Evolutionary conservation across 2,329 filamentous ascomycete genomes (phyloP).

Genomic region (Emericellopsis atlantica): DNA sequence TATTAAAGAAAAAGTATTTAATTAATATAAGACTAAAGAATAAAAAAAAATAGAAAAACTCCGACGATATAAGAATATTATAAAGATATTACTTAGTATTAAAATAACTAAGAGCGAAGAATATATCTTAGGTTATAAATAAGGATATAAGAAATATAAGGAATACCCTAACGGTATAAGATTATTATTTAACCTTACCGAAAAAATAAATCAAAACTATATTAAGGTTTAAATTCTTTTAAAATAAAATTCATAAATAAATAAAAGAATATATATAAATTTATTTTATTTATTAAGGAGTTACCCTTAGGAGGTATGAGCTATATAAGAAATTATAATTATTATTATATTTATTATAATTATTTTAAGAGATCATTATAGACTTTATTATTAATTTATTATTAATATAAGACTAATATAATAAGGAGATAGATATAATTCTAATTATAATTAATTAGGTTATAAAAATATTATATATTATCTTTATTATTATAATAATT

Average conservation of each 20-base stretch:
- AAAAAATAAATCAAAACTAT: slow-evolving; percentile 1
- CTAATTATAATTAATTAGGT: not conserved
- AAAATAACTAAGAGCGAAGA: no score
- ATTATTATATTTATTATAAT: no score
- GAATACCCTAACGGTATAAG: no score
- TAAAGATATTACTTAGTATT: no score
- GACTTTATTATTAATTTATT: not conserved
- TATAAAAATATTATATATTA: not conserved
- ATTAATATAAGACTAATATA: not conserved
- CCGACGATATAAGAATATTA: no score
- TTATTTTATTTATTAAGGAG: not conserved
- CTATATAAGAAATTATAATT: no score
- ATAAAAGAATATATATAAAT: not conserved
- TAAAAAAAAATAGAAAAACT: no score
- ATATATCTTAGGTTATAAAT: no score
- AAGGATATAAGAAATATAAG: no score
- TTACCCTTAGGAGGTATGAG: no score
- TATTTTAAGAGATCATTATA: not conserved
- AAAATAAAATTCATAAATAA: not conserved
- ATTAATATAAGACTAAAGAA: no score
- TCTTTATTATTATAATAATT: not conserved
- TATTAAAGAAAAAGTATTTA: no score
- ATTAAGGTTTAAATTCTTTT: not conserved
- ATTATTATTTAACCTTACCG: not conserved
- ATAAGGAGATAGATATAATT: not conserved